Evolutionary conservation across 495 filamentous ascomycete genomes (phyloP), one percentile per base, ranked within the genome.

Genomic region (Recurvomyces mirabilis): DNA sequence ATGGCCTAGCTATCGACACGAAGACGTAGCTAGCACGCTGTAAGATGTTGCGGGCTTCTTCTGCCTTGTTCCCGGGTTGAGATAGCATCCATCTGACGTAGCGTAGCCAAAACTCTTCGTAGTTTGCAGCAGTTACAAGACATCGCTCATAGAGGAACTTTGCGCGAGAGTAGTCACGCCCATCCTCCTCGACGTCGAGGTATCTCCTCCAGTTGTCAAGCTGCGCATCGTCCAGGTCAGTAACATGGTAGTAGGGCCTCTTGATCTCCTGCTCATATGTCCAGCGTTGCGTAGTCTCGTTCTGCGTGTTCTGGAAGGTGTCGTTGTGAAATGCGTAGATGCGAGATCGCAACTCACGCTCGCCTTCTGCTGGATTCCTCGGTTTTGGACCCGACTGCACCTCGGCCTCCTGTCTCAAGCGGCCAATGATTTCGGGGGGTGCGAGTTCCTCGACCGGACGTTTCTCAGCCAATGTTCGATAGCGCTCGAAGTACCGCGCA

Each of bases 21-120:
- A 79, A 96, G 3, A 94, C 60, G 43, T 72, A 84, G 49, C 78
- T 77, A 10, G 88, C 93, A 41, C 87, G 79, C 60, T 91, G 82
- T 53, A 94, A 96, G 52, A 99, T 87, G 59, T 82, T 86, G 19
- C 93, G 80, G 2, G 91, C 83, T 57, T 99, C 93, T 55, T 94
- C 86, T 43, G 86, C 78, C 59, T 94, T 78, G 58, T 94, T 94
- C 36, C 69, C 75, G 0, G 72, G 54, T 55, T 94, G 85, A 2
- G 77, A 79, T 51, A 71, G 70, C 87, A 99, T 95, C 91, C 91
- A 99, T 13, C 93, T 72, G n/a, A 84, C 87, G 65, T 94, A 99
- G 1, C 91, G 79, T 44, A 93, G 73, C 91, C 91, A 99, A 63
- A 99, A 94, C 56, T 96, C 88, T 36, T 95, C 88, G 51, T 96